Base-by-base conservation (phyloP, 1,284 basidiomycete species). In the Fomitopsis palustris region DNA sequence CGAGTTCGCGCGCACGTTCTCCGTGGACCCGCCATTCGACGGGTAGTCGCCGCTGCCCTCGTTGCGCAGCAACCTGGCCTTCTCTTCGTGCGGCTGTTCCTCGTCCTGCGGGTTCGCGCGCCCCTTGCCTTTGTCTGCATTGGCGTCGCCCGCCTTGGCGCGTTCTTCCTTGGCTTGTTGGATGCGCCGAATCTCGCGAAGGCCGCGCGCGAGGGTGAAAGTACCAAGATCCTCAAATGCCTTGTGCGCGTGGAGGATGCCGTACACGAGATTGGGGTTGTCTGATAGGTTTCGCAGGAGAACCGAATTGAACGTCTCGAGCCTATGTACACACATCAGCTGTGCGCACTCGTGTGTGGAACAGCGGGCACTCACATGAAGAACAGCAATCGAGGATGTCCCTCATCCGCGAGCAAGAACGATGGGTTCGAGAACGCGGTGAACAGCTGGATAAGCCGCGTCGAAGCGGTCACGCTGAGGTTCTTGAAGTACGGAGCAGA, bases 391-490 rank as follows among this genome's bases (percentile, higher is more conserved):
- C 96, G 78, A 2, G 96, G 96, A 71, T 98, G 92, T 6, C 94
- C 93, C 74, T 98, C 95, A 64, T 98, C 95, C 0, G 93, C 88
- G 29, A 99, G 78, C 39, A 99, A 77, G 74, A 98, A 98, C 7
- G 86, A 77, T 0, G 96, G 93, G 61, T 89, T 91, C 0, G 93
- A 88, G 70, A 98, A 96, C 0, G 95, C 92, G 38, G 85, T 87
- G 74, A 98, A 92, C 7, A 98, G 82, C 69, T 96, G 93, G 35
- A 95, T 73, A 7, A 99, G 80, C 9, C 92, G 83, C 2, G 90
- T 89, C 2, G 95, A 91, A 4, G 94, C 86, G 33, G 87, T 86
- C 23, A 95, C 86, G 42, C 87, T 88, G 33, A 98, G 77, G 67
- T 92, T 84, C 69, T 87, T 88, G 69, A 96, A 87, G 72, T 91